Percentiles rank a stretch among this genome's conserved stretches.
Evolutionary conservation across 805 yeast genomes (phyloP).

Genomic region (Suhomyces sp.): DNA sequence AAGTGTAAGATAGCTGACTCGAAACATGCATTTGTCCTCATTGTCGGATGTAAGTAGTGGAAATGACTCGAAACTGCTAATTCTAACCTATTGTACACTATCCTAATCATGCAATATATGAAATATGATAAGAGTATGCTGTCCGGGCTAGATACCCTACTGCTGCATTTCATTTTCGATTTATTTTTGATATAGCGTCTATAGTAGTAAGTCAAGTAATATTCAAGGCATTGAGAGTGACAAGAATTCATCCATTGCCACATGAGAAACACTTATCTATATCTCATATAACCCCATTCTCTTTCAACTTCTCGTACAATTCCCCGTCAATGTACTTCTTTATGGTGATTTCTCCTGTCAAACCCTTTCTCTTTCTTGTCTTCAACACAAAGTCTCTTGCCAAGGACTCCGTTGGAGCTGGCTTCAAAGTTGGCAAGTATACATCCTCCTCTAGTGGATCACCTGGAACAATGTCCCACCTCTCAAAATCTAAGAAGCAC

Average conservation of each 20-base stretch:
- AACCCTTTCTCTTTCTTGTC: conserved; percentile 84
- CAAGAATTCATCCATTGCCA: not conserved
- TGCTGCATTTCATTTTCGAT: not conserved
- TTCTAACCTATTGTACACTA: too few relatives aligned
- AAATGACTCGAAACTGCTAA: too few relatives aligned
- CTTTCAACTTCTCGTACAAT: conserved; percentile 51
- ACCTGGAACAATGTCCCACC: conserved; percentile 85
- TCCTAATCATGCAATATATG: too few relatives aligned
- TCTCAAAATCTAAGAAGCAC: conserved; percentile 61
- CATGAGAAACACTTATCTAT: not conserved
- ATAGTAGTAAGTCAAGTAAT: not conserved
- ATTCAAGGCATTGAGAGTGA: not conserved
- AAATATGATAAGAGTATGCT: too few relatives aligned
- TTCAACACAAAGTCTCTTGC: conserved; percentile 89
- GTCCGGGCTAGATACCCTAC: too few relatives aligned
- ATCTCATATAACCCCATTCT: conserved; percentile 36
- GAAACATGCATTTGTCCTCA: too few relatives aligned
- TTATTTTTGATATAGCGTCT: not conserved
- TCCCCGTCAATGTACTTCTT: conserved; percentile 65
- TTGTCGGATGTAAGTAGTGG: too few relatives aligned
- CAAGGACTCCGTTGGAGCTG: conserved; percentile 66
- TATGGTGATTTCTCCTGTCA: conserved; percentile 61
- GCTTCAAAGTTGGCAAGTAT: conserved; percentile 64
- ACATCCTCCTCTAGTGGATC: conserved; percentile 76
- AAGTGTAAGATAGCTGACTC: not conserved